phyloP scores from a whole-genome alignment of 2,329 filamentous ascomycete species.

The Didymellaceae sp. region DNA sequence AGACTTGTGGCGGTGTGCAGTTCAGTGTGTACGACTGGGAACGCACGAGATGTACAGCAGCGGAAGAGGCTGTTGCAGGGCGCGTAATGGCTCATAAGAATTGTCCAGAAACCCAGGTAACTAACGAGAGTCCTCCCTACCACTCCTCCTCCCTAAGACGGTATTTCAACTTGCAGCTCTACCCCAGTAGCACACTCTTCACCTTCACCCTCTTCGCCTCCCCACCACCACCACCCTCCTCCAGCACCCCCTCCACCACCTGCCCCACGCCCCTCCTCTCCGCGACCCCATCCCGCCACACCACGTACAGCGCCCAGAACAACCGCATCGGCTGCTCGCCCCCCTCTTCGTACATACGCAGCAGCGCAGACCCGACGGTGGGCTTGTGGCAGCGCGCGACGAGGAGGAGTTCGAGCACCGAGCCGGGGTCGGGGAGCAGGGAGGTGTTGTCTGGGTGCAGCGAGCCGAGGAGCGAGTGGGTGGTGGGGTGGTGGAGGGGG shows the following conservation, averaged over 20 bases:
- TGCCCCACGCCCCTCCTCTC: constrained; percentile 8
- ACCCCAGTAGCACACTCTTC: background rate
- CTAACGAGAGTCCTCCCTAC: too few relatives aligned
- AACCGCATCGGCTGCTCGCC: background rate
- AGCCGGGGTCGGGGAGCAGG: background rate
- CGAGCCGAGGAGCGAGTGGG: background rate
- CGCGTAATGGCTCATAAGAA: too few relatives aligned
- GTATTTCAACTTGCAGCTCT: too few relatives aligned
- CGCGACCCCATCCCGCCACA: constrained; percentile 3
- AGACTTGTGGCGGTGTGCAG: too few relatives aligned
- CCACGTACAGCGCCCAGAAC: constrained; percentile 4
- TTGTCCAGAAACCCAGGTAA: too few relatives aligned
- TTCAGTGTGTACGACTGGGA: too few relatives aligned
- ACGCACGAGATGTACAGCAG: too few relatives aligned
- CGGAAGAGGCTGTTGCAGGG: too few relatives aligned
- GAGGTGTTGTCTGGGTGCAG: background rate
- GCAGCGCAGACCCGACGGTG: background rate
- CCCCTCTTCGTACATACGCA: background rate
- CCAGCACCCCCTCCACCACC: background rate
- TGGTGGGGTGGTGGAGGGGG: background rate
- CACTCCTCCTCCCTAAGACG: too few relatives aligned
- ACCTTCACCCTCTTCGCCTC: background rate
- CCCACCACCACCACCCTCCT: background rate
- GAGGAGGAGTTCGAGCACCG: background rate
- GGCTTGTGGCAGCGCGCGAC: background rate